A percentile compares a stretch with the other conserved stretches of the same genome.
These are phyloP conservation scores for Microcera coccophila DNA, from an alignment of 2,329 filamentous ascomycete species.

Conservation along the genomic window DNA sequence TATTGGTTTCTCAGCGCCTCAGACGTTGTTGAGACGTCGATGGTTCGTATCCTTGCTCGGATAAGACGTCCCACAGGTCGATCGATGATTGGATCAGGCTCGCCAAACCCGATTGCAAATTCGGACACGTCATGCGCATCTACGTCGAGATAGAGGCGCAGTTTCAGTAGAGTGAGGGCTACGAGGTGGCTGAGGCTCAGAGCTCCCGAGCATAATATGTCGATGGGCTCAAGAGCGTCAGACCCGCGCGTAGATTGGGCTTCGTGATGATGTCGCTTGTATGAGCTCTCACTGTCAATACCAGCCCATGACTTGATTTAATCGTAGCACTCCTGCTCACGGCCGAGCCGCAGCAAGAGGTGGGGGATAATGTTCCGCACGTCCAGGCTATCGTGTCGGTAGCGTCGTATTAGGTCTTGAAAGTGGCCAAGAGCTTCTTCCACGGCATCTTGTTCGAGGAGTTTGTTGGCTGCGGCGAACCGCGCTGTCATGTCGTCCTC, in stretches of 20 bases:
- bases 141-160: conserved; percentile 9
- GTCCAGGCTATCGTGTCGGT: conserved; percentile 20
- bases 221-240: neutral
- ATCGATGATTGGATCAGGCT: no score
- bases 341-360: conserved; percentile 29
- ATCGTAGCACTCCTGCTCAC: conserved; percentile 30
- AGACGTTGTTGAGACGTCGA: no score
- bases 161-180: conserved; percentile 10
- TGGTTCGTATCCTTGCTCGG: no score
- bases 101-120: no score
- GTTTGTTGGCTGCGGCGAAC: no score
- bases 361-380: conserved; percentile 20
- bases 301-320: conserved; percentile 3
- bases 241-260: neutral
- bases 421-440: no score
- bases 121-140: no score
- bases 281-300: neutral
- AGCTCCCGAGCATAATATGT: conserved; percentile 1
- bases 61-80: no score
- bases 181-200: conserved; percentile 9
- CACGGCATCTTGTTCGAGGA: no score
- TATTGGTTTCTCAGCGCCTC: no score
- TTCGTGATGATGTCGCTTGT: neutral
- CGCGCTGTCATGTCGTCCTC: no score
- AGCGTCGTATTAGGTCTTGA: conserved; percentile 15